Evolutionary conservation across 2,329 filamentous ascomycete genomes (phyloP), one percentile per base, ranked within the genome.

Genomic region (Aspergillus pseudoglaucus): DNA sequence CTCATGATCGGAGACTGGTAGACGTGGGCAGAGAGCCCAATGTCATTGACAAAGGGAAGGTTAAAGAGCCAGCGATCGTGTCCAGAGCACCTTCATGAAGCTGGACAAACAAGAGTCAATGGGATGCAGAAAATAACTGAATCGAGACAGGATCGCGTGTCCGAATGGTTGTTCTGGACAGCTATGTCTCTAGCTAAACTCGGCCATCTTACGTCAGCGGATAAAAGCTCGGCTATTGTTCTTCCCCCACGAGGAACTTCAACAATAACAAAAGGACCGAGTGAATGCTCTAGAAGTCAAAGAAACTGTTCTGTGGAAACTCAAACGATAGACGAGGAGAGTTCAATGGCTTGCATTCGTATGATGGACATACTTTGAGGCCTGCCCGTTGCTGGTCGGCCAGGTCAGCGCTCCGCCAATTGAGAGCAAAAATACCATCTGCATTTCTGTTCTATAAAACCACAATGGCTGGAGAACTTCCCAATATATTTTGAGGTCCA

Each of bases 1-100:
- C 70, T 74, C 73, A 74, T 78, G 59, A 55, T 58, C 54, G 59
- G 50, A 47, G 53, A 51, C 49, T 56, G 53, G 53, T 33, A 47
- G 47, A 49, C 30, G 44, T 40, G 54, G 52, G 54, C 52, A 51
- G 49, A 46, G 52, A 59, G 52, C 57, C 55, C 50, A 53, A 49
- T 52, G 52, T 63, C 63, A 67, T 66, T 51, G 56, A 61, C 48
- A 51, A 53, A 52, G 51, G 42, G 32, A 47, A 39, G 15, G 18
- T 35, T 22, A 52, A 44, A 42, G 32, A 49, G 44, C 15, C 27
- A 44, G 35, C 14, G 4, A 42, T 33, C 33, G 43, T 37, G 32
- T 56, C 49, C 54, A 42, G 45, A 27, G 41, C 42, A 55, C 59
- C 59, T 58, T 56, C 48, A 54, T 40, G 47, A 44, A 22, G 18